These are phyloP conservation scores for Aspergillus coremiiformis DNA, from an alignment of 495 filamentous ascomycete species.

Conservation along the genomic window DNA sequence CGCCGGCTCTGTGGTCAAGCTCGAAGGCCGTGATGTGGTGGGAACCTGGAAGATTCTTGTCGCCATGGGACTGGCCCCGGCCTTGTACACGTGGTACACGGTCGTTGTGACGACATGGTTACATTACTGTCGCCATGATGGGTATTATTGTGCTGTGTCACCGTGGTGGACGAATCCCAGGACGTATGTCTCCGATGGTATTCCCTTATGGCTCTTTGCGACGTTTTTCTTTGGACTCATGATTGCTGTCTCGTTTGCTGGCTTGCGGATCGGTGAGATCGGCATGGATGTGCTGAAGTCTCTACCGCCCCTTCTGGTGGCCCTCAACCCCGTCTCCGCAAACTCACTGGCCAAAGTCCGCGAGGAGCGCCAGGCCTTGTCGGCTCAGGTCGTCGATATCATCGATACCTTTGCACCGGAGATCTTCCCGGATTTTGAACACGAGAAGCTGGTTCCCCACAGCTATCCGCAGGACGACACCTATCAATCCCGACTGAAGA, in stretches of 20 bases:
- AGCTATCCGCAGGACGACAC: conserved; percentile 8
- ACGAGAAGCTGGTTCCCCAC: conserved; percentile 63
- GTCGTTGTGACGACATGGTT: conserved; percentile 67
- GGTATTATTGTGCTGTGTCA: neutral
- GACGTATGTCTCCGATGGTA: conserved; percentile 65
- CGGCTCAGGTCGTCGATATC: conserved; percentile 71
- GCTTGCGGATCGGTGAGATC: conserved; percentile 89
- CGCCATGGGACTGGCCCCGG: conserved; percentile 76
- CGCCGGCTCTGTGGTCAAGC: conserved; percentile 86
- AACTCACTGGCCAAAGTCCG: conserved; percentile 79
- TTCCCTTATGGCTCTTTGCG: conserved; percentile 72
- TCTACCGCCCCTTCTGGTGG: conserved; percentile 75
- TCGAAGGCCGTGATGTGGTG: conserved; percentile 90
- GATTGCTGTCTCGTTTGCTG: conserved; percentile 83
- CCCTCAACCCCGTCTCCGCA: conserved; percentile 71
- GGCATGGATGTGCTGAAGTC: conserved; percentile 99
- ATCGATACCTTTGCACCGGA: conserved; percentile 96
- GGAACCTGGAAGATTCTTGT: conserved; percentile 98
- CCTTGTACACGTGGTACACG: conserved; percentile 78
- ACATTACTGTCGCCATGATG: conserved; percentile 53
- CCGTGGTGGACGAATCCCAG: conserved; percentile 45
- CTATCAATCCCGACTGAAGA: conserved; percentile 18
- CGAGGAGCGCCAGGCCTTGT: conserved; percentile 61
- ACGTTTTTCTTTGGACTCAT: conserved; percentile 68
- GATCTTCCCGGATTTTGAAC: conserved; percentile 93